Conservation (phyloP, 176 grass and related monocot genomes). For the Oryza coarctata region DNA sequence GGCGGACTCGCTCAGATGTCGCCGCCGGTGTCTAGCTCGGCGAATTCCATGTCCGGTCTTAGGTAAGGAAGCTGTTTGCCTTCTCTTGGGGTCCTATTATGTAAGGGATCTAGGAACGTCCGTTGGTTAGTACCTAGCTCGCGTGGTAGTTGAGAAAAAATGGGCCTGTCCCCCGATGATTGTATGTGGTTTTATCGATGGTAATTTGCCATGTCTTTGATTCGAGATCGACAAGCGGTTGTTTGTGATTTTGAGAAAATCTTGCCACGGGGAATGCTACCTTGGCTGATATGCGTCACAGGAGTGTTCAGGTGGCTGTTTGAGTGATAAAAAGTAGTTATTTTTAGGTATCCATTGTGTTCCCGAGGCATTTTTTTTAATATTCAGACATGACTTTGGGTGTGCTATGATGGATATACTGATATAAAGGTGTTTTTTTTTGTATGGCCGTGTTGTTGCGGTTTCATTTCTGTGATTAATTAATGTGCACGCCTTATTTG, state of each 20-base stretch:
- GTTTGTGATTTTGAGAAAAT: not conserved
- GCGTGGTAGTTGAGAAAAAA: not conserved
- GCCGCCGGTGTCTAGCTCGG: conserved; percentile 68
- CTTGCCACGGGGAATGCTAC: not conserved
- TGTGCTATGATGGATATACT: not conserved
- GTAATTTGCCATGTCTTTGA: not conserved
- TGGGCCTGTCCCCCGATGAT: not conserved
- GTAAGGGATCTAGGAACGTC: conserved; percentile 30
- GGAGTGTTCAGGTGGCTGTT: not conserved
- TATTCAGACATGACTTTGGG: not conserved
- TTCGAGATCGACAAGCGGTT: not conserved
- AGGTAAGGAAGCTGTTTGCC: conserved; percentile 49
- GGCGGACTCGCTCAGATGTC: conserved; percentile 53
- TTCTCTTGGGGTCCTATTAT: conserved; percentile 16
- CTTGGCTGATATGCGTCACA: not conserved
- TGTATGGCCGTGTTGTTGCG: not conserved
- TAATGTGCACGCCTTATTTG: not conserved
- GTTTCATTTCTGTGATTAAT: not conserved
- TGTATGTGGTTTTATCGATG: not conserved
- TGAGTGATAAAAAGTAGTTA: not conserved
- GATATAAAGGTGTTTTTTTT: not conserved
- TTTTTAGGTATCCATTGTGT: not conserved
- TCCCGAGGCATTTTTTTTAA: not conserved
- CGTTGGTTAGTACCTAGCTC: not conserved
- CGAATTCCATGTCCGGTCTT: conserved; percentile 59